Evolutionary conservation across 805 yeast genomes (phyloP).

Genomic region (Saturnispora zaruensis): DNA sequence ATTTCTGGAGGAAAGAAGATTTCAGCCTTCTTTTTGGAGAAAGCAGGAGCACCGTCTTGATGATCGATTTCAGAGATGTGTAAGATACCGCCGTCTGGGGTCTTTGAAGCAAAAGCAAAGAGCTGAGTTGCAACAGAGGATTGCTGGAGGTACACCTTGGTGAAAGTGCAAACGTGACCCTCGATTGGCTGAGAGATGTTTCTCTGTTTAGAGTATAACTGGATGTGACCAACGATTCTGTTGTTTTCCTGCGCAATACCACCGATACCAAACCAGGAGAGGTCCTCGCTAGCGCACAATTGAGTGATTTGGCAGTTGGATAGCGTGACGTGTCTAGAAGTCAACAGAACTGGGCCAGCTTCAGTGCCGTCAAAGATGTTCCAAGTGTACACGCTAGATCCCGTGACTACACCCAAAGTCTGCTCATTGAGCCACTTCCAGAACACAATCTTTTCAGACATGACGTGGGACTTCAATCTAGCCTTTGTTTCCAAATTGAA

Average conservation of each 20-base stretch:
- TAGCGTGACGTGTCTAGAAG: conserved; percentile 76
- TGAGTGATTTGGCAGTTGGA: conserved; percentile 82
- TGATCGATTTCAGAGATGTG: conserved; percentile 97
- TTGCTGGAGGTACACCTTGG: conserved; percentile 64
- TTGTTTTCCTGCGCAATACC: conserved; percentile 94
- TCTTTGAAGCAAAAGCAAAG: conserved; percentile 87
- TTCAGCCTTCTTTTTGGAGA: conserved; percentile 83
- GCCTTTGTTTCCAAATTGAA: conserved; percentile 83
- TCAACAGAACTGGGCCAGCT: conserved; percentile 70
- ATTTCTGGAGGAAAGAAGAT: conserved; percentile 97
- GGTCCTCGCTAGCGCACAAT: conserved; percentile 69
- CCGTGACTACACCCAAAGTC: conserved; percentile 78
- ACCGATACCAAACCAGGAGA: conserved; percentile 89
- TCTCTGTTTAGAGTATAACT: conserved; percentile 79
- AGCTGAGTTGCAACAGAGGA: conserved; percentile 73
- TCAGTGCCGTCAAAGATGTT: conserved; percentile 74
- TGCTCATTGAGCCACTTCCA: conserved; percentile 88
- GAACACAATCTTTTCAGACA: conserved; percentile 82
- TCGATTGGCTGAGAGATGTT: conserved; percentile 94
- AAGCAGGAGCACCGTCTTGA: conserved; percentile 72
- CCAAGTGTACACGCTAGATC: conserved; percentile 68
- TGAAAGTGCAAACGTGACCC: conserved; percentile 93
- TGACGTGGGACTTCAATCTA: conserved; percentile 77
- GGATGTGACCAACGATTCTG: conserved; percentile 93
- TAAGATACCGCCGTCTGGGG: conserved; percentile 73